phyloP scores from a whole-genome alignment of 495 filamentous ascomycete species.

The Aspergillus sparsus region DNA sequence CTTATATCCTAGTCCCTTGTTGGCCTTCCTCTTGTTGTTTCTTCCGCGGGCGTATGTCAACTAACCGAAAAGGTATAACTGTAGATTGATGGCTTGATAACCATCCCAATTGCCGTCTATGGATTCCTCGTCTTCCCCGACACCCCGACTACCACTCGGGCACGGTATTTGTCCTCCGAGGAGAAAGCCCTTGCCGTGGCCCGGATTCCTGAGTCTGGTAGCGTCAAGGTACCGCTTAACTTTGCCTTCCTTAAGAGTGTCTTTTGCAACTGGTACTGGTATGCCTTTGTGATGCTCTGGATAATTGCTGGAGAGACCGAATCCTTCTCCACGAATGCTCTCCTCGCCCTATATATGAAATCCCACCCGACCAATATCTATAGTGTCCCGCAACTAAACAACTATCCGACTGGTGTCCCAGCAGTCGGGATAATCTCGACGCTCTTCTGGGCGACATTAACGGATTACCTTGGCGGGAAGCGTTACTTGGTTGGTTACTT shows the following conservation, averaged over 20 bases:
- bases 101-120: constrained; percentile 59
- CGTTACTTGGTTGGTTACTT: constrained; percentile 57
- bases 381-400: constrained; percentile 48
- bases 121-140: constrained; percentile 63
- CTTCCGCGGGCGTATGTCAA: too few species aligned
- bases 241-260: constrained; percentile 41
- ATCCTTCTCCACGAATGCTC: constrained; percentile 48
- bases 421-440: constrained; percentile 54
- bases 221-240: constrained; percentile 34
- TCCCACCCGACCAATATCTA: constrained; percentile 39
- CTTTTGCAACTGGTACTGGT: constrained; percentile 51
- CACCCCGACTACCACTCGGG: constrained; percentile 55
- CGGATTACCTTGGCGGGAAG: constrained; percentile 51
- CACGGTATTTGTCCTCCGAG: constrained; percentile 47
- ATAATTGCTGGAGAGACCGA: constrained; percentile 53
- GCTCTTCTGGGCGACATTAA: constrained; percentile 54
- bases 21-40: not conserved
- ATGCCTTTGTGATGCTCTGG: constrained; percentile 52
- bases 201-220: constrained; percentile 35
- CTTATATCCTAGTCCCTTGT: constrained; percentile 22
- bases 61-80: not conserved
- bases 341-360: constrained; percentile 41
- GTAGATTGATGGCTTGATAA: constrained; percentile 50
- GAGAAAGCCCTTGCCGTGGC: constrained; percentile 50
- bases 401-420: constrained; percentile 49